A percentile compares a stretch with the other conserved stretches of the same genome.
phyloP scores from a whole-genome alignment of 495 filamentous ascomycete species.

The Eremomyces bilateralis region DNA sequence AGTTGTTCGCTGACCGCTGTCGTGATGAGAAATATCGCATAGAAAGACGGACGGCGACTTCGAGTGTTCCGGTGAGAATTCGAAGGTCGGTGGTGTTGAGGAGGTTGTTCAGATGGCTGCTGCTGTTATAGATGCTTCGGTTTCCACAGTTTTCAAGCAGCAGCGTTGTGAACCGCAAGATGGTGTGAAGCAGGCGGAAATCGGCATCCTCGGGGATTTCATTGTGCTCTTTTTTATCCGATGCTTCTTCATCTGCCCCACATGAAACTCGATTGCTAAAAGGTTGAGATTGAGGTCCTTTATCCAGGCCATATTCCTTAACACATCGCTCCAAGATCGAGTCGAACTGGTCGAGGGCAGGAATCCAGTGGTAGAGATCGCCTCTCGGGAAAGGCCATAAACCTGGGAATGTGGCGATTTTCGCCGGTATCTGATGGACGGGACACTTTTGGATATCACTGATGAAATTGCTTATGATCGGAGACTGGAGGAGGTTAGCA shows the following conservation, averaged over 20 bases:
- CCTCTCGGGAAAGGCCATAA: conserved; percentile 94
- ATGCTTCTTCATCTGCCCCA: too few species aligned
- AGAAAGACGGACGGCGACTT: conserved; percentile 60
- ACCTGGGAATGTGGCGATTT: conserved; percentile 59
- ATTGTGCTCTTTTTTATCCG: conserved; percentile 30
- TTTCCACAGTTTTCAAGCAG: conserved; percentile 92
- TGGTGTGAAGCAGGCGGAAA: conserved; percentile 48
- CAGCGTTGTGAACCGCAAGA: conserved; percentile 66
- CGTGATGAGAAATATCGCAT: conserved; percentile 80
- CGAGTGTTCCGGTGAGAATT: conserved; percentile 52
- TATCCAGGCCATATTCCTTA: conserved; percentile 56
- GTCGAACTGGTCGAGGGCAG: conserved; percentile 85
- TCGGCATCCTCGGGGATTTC: conserved; percentile 42
- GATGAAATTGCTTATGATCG: conserved; percentile 37
- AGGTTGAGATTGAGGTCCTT: conserved; percentile 56
- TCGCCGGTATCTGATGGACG: conserved; percentile 50
- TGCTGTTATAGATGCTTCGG: conserved; percentile 86
- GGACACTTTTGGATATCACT: conserved; percentile 41
- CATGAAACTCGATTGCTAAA: conserved; percentile 44
- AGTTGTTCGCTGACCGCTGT: too few species aligned
- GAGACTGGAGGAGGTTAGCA: conserved; percentile 1
- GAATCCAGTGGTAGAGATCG: conserved; percentile 97
- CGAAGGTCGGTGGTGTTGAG: conserved; percentile 67
- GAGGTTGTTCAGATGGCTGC: conserved; percentile 63
- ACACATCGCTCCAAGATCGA: conserved; percentile 61